Conservation (phyloP, 441 rosid species). For the Arabidopsis hybrid region DNA sequence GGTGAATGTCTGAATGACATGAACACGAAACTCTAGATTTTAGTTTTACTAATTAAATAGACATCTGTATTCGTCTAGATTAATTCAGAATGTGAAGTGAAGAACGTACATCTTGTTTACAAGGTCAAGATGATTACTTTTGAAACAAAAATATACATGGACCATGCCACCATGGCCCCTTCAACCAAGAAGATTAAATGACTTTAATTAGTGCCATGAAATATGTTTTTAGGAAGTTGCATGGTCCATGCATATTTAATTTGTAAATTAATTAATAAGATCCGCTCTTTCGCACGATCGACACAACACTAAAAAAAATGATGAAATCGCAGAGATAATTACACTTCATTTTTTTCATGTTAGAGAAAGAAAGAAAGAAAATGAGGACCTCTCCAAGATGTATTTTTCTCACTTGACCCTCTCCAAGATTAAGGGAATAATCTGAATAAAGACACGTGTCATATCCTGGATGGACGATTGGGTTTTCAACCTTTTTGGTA, state of each 20-base stretch:
- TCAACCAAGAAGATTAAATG: constrained; percentile 15
- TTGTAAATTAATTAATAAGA: not conserved
- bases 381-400: not conserved
- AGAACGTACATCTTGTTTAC: not conserved
- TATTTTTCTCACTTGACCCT: not conserved
- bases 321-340: too few species aligned
- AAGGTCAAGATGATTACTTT: not conserved
- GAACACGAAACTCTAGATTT: not conserved
- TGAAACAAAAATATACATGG: not conserved
- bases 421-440: constrained; percentile 5
- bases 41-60: not conserved
- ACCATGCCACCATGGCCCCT: constrained; percentile 9
- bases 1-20: not conserved
- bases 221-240: not conserved
- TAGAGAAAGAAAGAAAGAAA: not conserved
- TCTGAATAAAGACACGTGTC: not conserved
- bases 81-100: not conserved
- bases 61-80: not conserved
- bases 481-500: not conserved
- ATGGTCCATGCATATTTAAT: too few species aligned
- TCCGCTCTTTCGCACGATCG: too few species aligned
- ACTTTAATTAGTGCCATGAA: constrained; percentile 19
- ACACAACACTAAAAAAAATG: too few species aligned
- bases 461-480: not conserved
- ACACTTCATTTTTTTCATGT: too few species aligned